Conservation (phyloP, 495 filamentous ascomycete species). For the Daldinia loculata region DNA sequence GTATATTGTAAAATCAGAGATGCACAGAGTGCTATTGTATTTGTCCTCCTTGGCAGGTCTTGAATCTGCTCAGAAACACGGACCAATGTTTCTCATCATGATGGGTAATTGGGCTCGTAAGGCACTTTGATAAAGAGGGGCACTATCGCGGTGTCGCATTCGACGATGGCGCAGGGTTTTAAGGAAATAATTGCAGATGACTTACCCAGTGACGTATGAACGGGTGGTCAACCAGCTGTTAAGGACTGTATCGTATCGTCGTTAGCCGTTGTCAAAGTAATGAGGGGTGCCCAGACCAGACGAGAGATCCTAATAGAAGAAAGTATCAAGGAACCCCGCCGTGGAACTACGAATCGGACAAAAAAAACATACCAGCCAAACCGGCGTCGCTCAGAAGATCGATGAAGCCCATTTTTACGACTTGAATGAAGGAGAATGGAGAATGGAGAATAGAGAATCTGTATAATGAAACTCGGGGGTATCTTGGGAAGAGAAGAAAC, state of each 20-base stretch:
- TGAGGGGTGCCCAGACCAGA: not conserved
- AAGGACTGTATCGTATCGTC: constrained; percentile 69
- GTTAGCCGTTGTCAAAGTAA: constrained; percentile 19
- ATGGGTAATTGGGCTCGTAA: constrained; percentile 27
- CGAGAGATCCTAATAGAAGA: constrained; percentile 1
- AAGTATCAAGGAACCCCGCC: constrained; percentile 2
- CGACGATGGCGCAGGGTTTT: constrained; percentile 11
- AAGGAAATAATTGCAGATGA: constrained; percentile 47
- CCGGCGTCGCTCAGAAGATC: constrained; percentile 90
- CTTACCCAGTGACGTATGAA: constrained; percentile 93
- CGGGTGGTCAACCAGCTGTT: constrained; percentile 90
- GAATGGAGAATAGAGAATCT: constrained; percentile 25
- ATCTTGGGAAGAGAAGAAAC: constrained; percentile 42
- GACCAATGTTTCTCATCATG: constrained; percentile 96
- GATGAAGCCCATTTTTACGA: constrained; percentile 84
- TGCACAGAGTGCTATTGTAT: constrained; percentile 77
- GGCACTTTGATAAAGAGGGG: constrained; percentile 10
- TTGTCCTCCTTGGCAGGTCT: constrained; percentile 93
- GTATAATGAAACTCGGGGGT: constrained; percentile 36
- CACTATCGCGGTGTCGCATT: constrained; percentile 19
- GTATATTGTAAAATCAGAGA: constrained; percentile 71
- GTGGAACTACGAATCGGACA: constrained; percentile 4
- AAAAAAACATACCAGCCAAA: constrained; percentile 69
- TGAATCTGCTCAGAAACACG: constrained; percentile 99
- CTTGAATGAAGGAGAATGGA: constrained; percentile 27